A percentile compares a stretch with the other conserved stretches of the same genome.
These are phyloP conservation scores for Blastobotrys niveus DNA, from an alignment of 1,139 yeast species.

Conservation along the genomic window DNA sequence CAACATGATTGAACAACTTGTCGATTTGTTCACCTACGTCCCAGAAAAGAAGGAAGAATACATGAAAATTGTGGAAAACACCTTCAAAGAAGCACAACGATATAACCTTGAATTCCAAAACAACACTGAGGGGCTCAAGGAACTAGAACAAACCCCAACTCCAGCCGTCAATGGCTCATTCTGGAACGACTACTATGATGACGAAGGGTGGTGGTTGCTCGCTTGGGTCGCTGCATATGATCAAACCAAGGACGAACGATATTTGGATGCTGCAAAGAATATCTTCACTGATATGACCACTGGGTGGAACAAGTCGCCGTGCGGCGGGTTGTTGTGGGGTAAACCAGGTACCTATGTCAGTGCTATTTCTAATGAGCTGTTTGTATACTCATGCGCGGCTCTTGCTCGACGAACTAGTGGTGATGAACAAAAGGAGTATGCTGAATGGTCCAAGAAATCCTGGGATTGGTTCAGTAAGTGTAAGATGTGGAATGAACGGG, in stretches of 20 bases:
- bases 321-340: slow-evolving; percentile 22
- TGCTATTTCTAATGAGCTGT: slow-evolving; percentile 22
- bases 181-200: slow-evolving; percentile 19
- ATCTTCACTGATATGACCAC: slow-evolving; percentile 17
- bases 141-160: slow-evolving; percentile 5
- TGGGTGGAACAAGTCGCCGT: slow-evolving; percentile 17
- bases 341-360: slow-evolving; percentile 16
- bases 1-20: slow-evolving; percentile 4
- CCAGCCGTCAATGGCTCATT: slow-evolving; percentile 17
- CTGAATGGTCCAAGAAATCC: slow-evolving; percentile 18
- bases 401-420: slow-evolving; percentile 16
- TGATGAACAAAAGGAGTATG: slow-evolving; percentile 10
- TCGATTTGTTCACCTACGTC: slow-evolving; percentile 4
- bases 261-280: slow-evolving; percentile 17
- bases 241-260: slow-evolving; percentile 14
- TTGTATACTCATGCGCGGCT: slow-evolving; percentile 15
- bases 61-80: slow-evolving; percentile 2
- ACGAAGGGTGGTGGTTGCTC: slow-evolving; percentile 23
- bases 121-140: slow-evolving; percentile 2
- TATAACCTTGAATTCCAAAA: slow-evolving; percentile 7
- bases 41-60: slow-evolving; percentile 3
- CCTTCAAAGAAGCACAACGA: slow-evolving; percentile 10
- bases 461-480: slow-evolving; percentile 18
- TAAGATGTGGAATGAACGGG: slow-evolving; percentile 16
- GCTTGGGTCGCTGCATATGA: slow-evolving; percentile 21